These are phyloP conservation scores for Ceratocystis smalleyi DNA, from an alignment of 2,329 filamentous ascomycete species.

Conservation along the genomic window DNA sequence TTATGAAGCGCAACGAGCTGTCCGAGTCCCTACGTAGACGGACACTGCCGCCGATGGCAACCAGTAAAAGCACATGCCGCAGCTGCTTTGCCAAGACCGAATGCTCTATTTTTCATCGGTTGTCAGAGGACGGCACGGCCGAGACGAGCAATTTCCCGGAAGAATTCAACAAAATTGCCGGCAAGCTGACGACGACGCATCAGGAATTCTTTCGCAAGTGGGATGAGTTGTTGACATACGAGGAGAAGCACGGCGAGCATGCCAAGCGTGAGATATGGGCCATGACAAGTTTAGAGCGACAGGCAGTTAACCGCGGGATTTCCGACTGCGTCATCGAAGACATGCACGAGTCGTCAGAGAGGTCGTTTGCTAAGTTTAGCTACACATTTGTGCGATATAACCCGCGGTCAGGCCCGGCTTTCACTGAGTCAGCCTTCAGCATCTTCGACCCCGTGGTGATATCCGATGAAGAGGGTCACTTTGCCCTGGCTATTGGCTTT, in stretches of 20 bases:
- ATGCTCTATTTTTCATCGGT: slow-evolving; percentile 87
- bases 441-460: slow-evolving; percentile 89
- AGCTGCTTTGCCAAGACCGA: slow-evolving; percentile 80
- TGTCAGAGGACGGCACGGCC: slow-evolving; percentile 68
- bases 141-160: slow-evolving; percentile 67
- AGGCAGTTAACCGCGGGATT: slow-evolving; percentile 81
- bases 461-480: slow-evolving; percentile 88
- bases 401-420: slow-evolving; percentile 52
- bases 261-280: slow-evolving; percentile 88
- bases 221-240: slow-evolving; percentile 83
- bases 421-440: slow-evolving; percentile 75
- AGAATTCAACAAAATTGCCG: slow-evolving; percentile 67
- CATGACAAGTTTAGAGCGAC: slow-evolving; percentile 76
- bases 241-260: slow-evolving; percentile 80
- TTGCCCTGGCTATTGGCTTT: slow-evolving; percentile 83
- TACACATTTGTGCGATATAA: slow-evolving; percentile 71
- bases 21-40: slow-evolving; percentile 73
- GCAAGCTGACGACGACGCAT: slow-evolving; percentile 59
- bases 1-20: slow-evolving; percentile 84
- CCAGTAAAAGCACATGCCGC: slow-evolving; percentile 64
- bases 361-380: slow-evolving; percentile 80
- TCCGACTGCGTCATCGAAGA: slow-evolving; percentile 57
- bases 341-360: slow-evolving; percentile 41
- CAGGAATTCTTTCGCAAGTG: slow-evolving; percentile 83
- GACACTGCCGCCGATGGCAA: slow-evolving; percentile 72